Evolutionary conservation across 2,329 filamentous ascomycete species (phyloP).

Genomic region (Penicillium olsonii): DNA sequence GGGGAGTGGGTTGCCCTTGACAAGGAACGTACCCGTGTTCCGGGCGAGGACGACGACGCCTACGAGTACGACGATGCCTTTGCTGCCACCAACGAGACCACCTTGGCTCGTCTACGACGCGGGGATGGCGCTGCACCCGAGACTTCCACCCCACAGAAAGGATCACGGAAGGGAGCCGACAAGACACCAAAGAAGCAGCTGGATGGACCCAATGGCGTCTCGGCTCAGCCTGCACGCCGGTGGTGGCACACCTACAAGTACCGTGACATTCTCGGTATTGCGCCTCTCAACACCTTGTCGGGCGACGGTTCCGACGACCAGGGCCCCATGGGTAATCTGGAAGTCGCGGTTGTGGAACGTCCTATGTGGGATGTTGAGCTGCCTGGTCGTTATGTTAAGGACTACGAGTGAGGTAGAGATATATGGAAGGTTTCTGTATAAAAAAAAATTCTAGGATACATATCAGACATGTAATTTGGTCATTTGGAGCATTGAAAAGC

Average conservation of each 20-base stretch:
- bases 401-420: slow-evolving; percentile 45
- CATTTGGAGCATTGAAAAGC: slow-evolving; percentile 21
- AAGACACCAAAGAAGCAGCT: slow-evolving; percentile 29
- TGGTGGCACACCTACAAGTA: slow-evolving; percentile 91
- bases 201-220: slow-evolving; percentile 25
- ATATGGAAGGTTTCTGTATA: slow-evolving; percentile 5
- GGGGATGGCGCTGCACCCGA: slow-evolving; percentile 22
- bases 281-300: slow-evolving; percentile 52
- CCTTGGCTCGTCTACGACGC: slow-evolving; percentile 35
- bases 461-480: slow-evolving; percentile 14
- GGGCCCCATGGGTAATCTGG: slow-evolving; percentile 42
- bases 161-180: slow-evolving; percentile 17
- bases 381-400: slow-evolving; percentile 68
- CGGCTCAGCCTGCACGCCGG: slow-evolving; percentile 30
- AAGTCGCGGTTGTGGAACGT: slow-evolving; percentile 86
- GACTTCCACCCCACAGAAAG: slow-evolving; percentile 24
- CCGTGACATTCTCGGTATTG: slow-evolving; percentile 81
- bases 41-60: slow-evolving; percentile 34
- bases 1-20: slow-evolving; percentile 39
- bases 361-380: slow-evolving; percentile 81
- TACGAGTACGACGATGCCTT: slow-evolving; percentile 37
- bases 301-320: slow-evolving; percentile 33
- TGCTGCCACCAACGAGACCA: slow-evolving; percentile 30
- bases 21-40: slow-evolving; percentile 25
- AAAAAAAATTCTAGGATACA: slow-evolving; percentile 5